phyloP scores from a whole-genome alignment of 2,329 filamentous ascomycete genomes.

The Talaromyces atroroseus region DNA sequence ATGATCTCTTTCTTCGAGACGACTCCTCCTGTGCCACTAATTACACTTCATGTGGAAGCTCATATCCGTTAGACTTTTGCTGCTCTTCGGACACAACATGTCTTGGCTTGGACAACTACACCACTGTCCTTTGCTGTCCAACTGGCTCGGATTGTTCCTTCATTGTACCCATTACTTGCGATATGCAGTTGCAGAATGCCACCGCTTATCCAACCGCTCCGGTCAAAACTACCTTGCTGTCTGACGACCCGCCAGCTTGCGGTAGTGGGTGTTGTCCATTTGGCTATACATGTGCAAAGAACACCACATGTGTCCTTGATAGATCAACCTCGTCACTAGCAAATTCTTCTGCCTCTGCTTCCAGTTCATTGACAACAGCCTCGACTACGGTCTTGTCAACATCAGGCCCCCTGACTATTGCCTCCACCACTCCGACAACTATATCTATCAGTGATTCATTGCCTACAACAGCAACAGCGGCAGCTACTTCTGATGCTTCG shows the following conservation, averaged over 20 bases:
- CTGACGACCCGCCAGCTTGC: slow-evolving; percentile 37
- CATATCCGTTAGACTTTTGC: slow-evolving; percentile 40
- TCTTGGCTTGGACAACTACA: slow-evolving; percentile 37
- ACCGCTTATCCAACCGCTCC: slow-evolving; percentile 30
- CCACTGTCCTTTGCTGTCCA: slow-evolving; percentile 45
- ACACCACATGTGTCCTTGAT: slow-evolving; percentile 25
- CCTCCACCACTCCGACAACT: slow-evolving; percentile 19
- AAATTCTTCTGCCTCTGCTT: slow-evolving; percentile 19
- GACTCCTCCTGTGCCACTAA: slow-evolving; percentile 26
- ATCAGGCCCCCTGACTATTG: slow-evolving; percentile 12
- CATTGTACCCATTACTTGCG: slow-evolving; percentile 41
- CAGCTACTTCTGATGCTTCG: slow-evolving; percentile 11
- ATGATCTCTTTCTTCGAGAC: slow-evolving; percentile 21
- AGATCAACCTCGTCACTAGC: slow-evolving; percentile 20
- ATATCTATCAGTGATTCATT: slow-evolving; percentile 9
- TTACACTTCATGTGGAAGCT: slow-evolving; percentile 31
- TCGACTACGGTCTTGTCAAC: slow-evolving; percentile 15
- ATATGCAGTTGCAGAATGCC: slow-evolving; percentile 39
- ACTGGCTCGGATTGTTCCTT: slow-evolving; percentile 34
- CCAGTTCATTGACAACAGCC: slow-evolving; percentile 16
- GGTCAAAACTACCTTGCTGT: slow-evolving; percentile 40
- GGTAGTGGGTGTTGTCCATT: slow-evolving; percentile 43
- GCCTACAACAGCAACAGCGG: slow-evolving; percentile 3
- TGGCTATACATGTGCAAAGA: slow-evolving; percentile 39
- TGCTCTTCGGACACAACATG: slow-evolving; percentile 38